Evolutionary conservation across 139 green algal species (phyloP).

Genomic region (Closterium sp.): DNA sequence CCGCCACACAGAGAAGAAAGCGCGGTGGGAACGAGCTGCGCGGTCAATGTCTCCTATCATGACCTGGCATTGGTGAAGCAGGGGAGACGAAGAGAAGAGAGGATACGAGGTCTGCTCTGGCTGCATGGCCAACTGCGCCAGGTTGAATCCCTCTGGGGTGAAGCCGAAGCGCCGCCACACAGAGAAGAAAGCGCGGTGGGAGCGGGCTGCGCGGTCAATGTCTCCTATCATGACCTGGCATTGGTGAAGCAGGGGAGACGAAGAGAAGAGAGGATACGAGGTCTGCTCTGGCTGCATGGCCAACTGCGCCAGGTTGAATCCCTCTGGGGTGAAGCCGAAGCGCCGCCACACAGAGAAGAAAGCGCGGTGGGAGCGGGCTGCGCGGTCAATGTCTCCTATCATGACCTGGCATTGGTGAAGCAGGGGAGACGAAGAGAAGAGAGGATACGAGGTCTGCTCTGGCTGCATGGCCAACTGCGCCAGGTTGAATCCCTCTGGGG

Average conservation of each 20-base stretch:
- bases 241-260: too few species aligned
- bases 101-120: constrained; percentile 50
- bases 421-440: constrained; percentile 28
- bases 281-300: constrained; percentile 39
- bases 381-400: constrained; percentile 36
- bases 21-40: constrained; percentile 20
- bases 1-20: constrained; percentile 46
- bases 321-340: constrained; percentile 51
- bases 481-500: constrained; percentile 55
- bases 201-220: constrained; percentile 26
- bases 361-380: constrained; percentile 15
- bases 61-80: constrained; percentile 15
- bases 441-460: constrained; percentile 50
- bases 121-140: constrained; percentile 21
- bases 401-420: constrained; percentile 29
- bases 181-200: constrained; percentile 32
- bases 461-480: constrained; percentile 16
- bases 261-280: constrained; percentile 54
- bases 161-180: constrained; percentile 48
- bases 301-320: constrained; percentile 43
- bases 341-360: constrained; percentile 45
- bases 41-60: constrained; percentile 41
- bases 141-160: constrained; percentile 55
- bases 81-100: constrained; percentile 32
- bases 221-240: constrained; percentile 43